Evolutionary conservation across 1,139 yeast genomes (phyloP), one percentile per base, ranked within the genome.

Genomic region (Yamadazyma oceani): DNA sequence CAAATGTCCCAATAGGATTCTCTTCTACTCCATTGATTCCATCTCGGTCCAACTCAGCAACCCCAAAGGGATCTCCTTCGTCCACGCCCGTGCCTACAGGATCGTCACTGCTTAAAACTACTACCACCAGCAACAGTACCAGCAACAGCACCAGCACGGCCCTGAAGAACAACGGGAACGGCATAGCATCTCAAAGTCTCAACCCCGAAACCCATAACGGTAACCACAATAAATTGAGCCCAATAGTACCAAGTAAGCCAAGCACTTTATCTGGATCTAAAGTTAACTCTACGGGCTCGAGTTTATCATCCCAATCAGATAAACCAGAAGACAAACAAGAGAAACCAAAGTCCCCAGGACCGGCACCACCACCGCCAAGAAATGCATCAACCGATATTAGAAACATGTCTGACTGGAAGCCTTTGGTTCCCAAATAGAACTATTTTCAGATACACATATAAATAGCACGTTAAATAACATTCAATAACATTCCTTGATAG

Each of bases 341-440:
- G 11, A 30, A 38, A 23, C 29, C 46, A 26, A 35, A 34, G 33
- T 16, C 34, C 21, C 19, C 37, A 19, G 40, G 49, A 5, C 56
- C 60, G 2, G 52, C 58, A 16, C 59, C 64, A 5, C 69, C 73
- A 12, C 68, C 62, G 9, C 55, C 58, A 3, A 46, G 54, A 24
- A 34, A 41, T 15, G 36, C 27, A 13, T 27, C 40, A 17, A 27
- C 30, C 17, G 54, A 47, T 19, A 15, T 16, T n/a, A 15, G 30
- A 10, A 51, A 62, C n/a, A 62, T 77, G 73, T 64, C 75, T 15
- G 77, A 77, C 31, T 78, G 83, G 83, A 71, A 73, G 39, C 82
- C 83, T 6, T 56, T 78, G 36, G 67, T 73, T 5, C 82, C 82
- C 1, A 74, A 73, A 46, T 75, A 57, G 35, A 16, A 26, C 28